Base-by-base conservation (phyloP, 2,329 filamentous ascomycete species). In the Didymella sp. region DNA sequence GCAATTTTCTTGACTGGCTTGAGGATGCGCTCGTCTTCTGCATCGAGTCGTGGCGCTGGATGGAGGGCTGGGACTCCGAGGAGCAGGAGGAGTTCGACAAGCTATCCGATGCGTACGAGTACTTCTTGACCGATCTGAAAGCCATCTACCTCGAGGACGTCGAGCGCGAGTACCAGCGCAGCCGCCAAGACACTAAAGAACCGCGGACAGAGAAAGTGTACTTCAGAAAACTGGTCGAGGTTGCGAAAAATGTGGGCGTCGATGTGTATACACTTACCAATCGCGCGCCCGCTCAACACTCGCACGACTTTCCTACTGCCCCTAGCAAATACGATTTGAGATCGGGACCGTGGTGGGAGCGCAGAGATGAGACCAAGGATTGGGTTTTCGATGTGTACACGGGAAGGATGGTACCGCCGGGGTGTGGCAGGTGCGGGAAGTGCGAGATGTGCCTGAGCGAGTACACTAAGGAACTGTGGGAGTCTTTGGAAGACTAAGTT, bases 251-350 rank as follows among this genome's bases (percentile, higher is more conserved):
- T 6, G 33, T 33, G 6, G 58, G 55, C 1, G 35, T 61, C 6
- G 58, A 63, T 37, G 46, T 63, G 1, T 49, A 61, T 13, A 63
- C 60, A 7, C 45, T 61, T 2, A 61, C 60, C 3, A 59, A 57
- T 22, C 45, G 46, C 6, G 25, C 31, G 9, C 27, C 49, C 2
- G 8, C 28, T 12, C 9, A n/a, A 2, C 40, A 57, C 22, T 0
- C 31, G 22, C 45, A 51, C 12, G 9, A 27, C 1, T 61, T 55
- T 4, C 58, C 55, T 7, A 51, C 52, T 9, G 60, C 60, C 13
- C 60, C 58, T 3, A 55, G 59, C 2, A 50, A 52, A 11, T 59
- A 49, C 4, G 46, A 59, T 12, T 30, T 63, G 1, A 17, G 24
- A 4, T 50, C 35, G 11, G 59, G 61, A 13, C 49, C 59, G 4